Evolutionary conservation across 2,329 filamentous ascomycete genomes (phyloP).

Genomic region (Talaromyces sp.): DNA sequence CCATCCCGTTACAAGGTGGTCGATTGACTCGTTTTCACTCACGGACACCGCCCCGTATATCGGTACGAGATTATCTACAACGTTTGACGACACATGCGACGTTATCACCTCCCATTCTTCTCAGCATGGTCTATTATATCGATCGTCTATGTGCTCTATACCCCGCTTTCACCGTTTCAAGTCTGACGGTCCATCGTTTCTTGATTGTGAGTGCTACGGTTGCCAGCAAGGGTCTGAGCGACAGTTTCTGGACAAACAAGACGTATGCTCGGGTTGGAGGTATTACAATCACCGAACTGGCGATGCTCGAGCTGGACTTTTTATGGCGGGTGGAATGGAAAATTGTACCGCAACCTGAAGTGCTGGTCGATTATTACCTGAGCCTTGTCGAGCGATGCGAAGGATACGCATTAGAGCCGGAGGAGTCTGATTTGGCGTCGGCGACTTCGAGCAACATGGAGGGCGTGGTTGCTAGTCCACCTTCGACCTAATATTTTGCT

Average conservation of each 20-base stretch:
- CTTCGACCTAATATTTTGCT: neutral
- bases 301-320: constrained; percentile 89
- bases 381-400: constrained; percentile 72
- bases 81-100: constrained; percentile 92
- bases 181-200: constrained; percentile 93
- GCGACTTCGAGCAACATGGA: constrained; percentile 6
- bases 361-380: constrained; percentile 88
- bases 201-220: constrained; percentile 94
- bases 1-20: constrained; percentile 77
- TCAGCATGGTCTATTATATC: constrained; percentile 99
- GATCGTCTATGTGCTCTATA: constrained; percentile 91
- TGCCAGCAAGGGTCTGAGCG: constrained; percentile 90
- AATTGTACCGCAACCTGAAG: constrained; percentile 93
- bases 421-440: neutral
- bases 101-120: constrained; percentile 84
- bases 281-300: constrained; percentile 84
- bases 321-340: constrained; percentile 91
- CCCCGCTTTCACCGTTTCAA: constrained; percentile 93
- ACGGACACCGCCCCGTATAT: constrained; percentile 84
- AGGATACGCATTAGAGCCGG: constrained; percentile 55
- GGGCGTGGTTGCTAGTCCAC: neutral
- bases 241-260: constrained; percentile 97
- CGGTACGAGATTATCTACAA: constrained; percentile 88
- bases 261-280: constrained; percentile 94
- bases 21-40: constrained; percentile 94